Conservation (phyloP, 768 basidiomycete species). For the Mycena latifolia region DNA sequence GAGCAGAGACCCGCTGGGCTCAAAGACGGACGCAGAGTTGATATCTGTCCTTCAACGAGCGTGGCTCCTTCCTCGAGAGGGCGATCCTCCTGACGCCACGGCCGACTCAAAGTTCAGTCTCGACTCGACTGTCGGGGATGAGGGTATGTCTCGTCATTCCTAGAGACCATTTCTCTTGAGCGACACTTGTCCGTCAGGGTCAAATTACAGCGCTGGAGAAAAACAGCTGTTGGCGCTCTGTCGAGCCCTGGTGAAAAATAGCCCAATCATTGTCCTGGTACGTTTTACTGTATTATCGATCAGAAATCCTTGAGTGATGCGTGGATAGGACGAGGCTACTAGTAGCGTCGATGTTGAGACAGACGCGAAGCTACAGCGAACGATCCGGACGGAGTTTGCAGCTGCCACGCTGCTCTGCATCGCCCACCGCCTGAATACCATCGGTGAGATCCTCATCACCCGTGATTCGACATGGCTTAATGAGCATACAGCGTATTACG, state of each 20-base stretch:
- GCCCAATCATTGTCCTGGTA: slow-evolving; percentile 68
- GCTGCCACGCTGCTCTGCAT: slow-evolving; percentile 67
- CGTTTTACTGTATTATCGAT: slow-evolving; percentile 31
- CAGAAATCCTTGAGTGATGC: not conserved
- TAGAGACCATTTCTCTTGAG: not conserved
- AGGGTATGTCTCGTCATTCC: slow-evolving; percentile 54
- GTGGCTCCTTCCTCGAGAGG: slow-evolving; percentile 68
- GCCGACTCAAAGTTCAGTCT: slow-evolving; percentile 78
- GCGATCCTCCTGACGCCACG: slow-evolving; percentile 52
- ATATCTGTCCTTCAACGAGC: slow-evolving; percentile 72
- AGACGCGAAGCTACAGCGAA: slow-evolving; percentile 70
- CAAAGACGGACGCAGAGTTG: slow-evolving; percentile 69
- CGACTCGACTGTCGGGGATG: slow-evolving; percentile 70
- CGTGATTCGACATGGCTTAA: slow-evolving; percentile 21
- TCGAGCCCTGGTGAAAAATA: slow-evolving; percentile 72
- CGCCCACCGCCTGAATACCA: slow-evolving; percentile 70
- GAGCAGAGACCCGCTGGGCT: slow-evolving; percentile 64
- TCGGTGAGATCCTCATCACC: slow-evolving; percentile 48
- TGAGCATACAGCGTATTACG: slow-evolving; percentile 63
- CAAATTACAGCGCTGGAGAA: slow-evolving; percentile 78
- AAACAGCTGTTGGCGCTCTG: slow-evolving; percentile 73
- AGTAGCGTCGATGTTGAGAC: slow-evolving; percentile 73
- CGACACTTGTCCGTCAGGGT: slow-evolving; percentile 52
- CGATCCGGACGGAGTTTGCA: slow-evolving; percentile 73
- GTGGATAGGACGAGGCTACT: slow-evolving; percentile 69